Conservation (phyloP, 2,329 filamentous ascomycete species). For the Trichoderma oligosporum region DNA sequence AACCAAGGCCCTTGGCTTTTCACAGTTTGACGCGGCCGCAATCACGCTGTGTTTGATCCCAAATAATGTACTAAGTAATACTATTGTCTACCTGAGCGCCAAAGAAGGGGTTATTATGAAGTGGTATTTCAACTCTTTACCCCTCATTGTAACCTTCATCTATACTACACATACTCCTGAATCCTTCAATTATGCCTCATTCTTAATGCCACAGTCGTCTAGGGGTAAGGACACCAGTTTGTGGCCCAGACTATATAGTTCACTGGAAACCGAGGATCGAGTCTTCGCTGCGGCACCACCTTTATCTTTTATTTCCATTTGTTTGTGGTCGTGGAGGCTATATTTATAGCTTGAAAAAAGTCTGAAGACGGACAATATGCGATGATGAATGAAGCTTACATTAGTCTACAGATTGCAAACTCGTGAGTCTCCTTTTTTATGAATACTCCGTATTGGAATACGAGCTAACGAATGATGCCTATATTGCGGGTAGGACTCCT, state of each 20-base stretch:
- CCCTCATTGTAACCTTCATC: neutral
- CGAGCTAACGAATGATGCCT: too few species aligned
- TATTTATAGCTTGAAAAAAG: too few species aligned
- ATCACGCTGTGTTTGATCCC: too few species aligned
- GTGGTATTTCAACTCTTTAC: neutral
- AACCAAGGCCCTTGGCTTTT: neutral
- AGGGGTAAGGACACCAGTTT: constrained; percentile 20
- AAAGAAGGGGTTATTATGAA: neutral
- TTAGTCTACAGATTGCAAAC: too few species aligned
- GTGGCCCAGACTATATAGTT: neutral
- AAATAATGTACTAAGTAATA: too few species aligned
- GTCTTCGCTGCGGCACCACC: constrained; percentile 17
- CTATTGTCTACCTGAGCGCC: neutral
- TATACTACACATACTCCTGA: neutral
- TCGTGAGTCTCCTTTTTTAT: too few species aligned
- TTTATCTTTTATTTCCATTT: neutral
- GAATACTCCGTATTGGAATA: too few species aligned
- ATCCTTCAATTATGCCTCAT: neutral
- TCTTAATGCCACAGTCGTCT: constrained; percentile 9
- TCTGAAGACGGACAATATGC: too few species aligned
- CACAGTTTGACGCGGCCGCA: too few species aligned
- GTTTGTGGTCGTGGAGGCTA: neutral
- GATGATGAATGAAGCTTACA: too few species aligned
- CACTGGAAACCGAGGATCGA: constrained; percentile 21
- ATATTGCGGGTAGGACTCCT: too few species aligned